Percentiles rank a stretch among this genome's conserved stretches.
These are phyloP conservation scores for Ceratocystis lukuohia DNA, from an alignment of 2,329 filamentous ascomycete species.

Conservation along the genomic window DNA sequence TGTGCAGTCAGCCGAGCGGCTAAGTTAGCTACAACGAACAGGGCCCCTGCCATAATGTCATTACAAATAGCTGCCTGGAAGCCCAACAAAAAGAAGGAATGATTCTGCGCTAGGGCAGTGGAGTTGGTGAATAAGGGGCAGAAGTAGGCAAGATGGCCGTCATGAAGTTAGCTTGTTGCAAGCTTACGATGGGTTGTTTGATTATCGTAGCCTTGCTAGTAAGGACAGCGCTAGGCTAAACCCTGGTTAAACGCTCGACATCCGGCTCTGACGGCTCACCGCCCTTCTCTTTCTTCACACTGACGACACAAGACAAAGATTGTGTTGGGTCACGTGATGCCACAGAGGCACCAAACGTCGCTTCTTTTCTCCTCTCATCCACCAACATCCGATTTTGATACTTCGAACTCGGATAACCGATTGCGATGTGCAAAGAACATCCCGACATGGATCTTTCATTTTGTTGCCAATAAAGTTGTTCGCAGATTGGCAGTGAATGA, in stretches of 20 bases:
- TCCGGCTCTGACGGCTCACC: not conserved
- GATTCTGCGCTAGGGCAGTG: not conserved
- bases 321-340: not conserved
- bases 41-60: not conserved
- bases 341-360: not conserved
- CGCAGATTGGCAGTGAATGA: no score
- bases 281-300: not conserved
- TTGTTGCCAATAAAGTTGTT: no score
- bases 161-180: not conserved
- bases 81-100: not conserved
- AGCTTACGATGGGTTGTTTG: not conserved
- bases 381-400: not conserved
- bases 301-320: not conserved
- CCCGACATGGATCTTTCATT: no score
- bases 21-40: not conserved
- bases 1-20: conserved; percentile 4
- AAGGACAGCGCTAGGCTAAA: not conserved
- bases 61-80: not conserved
- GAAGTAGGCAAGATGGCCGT: not conserved
- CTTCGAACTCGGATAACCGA: not conserved
- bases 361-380: not conserved
- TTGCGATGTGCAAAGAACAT: no score
- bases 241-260: not conserved
- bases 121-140: not conserved
- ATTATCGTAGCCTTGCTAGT: not conserved